Evolutionary conservation across 1,139 yeast genomes (phyloP).

Genomic region (Taphrina confusa): DNA sequence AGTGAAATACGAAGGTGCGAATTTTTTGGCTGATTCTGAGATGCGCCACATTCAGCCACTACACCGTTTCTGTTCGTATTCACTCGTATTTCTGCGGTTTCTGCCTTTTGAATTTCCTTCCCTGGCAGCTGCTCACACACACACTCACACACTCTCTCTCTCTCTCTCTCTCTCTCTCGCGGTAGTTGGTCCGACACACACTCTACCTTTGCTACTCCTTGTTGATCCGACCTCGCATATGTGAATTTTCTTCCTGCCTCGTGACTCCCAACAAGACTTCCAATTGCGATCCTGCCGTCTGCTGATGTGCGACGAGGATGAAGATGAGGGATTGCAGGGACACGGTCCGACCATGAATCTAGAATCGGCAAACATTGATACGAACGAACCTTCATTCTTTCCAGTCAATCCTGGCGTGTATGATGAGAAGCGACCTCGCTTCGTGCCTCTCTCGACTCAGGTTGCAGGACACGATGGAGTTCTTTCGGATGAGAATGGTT

Average conservation of each 20-base stretch:
- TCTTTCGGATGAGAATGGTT: slow-evolving; percentile 60
- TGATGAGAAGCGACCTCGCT: slow-evolving; percentile 15
- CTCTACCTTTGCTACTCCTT: too few species aligned
- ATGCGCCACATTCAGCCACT: too few species aligned
- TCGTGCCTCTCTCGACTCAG: slow-evolving; percentile 41
- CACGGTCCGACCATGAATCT: not conserved
- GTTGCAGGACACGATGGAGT: slow-evolving; percentile 95
- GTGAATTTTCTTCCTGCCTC: too few species aligned
- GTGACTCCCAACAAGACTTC: too few species aligned
- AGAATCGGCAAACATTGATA: not conserved
- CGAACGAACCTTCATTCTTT: slow-evolving; percentile 24
- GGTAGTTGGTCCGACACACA: too few species aligned
- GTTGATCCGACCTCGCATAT: too few species aligned
- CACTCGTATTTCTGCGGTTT: too few species aligned
- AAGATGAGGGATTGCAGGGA: not conserved
- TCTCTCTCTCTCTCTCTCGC: not conserved
- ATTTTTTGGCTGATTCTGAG: too few species aligned
- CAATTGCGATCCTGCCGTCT: too few species aligned
- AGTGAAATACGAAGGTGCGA: too few species aligned
- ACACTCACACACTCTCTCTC: not conserved
- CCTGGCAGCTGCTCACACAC: not conserved
- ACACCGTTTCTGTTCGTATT: too few species aligned
- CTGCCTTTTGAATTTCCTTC: too few species aligned
- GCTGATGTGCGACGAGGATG: slow-evolving; percentile 13
- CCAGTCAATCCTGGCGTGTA: slow-evolving; percentile 26